Evolutionary conservation across 139 green algal genomes (phyloP).

Genomic region (Chlamydomonas applanata): DNA sequence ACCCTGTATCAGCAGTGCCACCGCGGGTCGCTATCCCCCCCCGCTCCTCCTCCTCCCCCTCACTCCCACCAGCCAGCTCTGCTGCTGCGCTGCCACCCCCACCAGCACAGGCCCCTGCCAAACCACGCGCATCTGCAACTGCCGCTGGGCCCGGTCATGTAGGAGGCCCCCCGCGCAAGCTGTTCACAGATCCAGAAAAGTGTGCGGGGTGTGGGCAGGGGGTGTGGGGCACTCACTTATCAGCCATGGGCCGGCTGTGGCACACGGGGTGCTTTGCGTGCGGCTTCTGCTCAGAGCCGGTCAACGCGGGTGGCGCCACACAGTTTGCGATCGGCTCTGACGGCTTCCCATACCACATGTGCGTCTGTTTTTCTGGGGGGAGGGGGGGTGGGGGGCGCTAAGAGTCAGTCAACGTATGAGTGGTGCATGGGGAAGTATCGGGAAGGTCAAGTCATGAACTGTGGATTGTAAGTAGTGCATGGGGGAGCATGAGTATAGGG

Average conservation of each 20-base stretch:
- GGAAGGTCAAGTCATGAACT: too few relatives aligned
- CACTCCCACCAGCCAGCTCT: too few relatives aligned
- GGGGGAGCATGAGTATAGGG: too few relatives aligned
- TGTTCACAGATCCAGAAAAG: constrained; percentile 11
- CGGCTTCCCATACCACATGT: constrained; percentile 46
- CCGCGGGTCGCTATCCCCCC: not conserved
- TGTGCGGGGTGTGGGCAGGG: constrained; percentile 44
- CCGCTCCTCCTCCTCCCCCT: not conserved
- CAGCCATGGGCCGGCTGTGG: constrained; percentile 44
- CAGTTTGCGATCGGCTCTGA: constrained; percentile 18
- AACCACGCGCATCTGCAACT: not conserved
- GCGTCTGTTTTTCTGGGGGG: not conserved
- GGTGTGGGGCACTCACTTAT: constrained; percentile 17
- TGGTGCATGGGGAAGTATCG: too few relatives aligned
- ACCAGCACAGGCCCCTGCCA: not conserved
- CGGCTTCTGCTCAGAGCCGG: constrained; percentile 43
- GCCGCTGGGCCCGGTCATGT: not conserved
- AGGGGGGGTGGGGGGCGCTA: too few relatives aligned
- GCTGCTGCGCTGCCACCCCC: not conserved
- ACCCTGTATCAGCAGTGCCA: too few relatives aligned
- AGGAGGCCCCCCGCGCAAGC: not conserved
- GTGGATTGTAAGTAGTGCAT: too few relatives aligned
- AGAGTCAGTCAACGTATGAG: too few relatives aligned
- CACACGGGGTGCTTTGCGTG: constrained; percentile 55
- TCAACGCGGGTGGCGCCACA: constrained; percentile 19